Percentiles rank a stretch among this genome's conserved stretches.
These are phyloP conservation scores for Colletotrichum chlorophyti DNA, from an alignment of 2,329 filamentous ascomycete genomes.

Conservation along the genomic window DNA sequence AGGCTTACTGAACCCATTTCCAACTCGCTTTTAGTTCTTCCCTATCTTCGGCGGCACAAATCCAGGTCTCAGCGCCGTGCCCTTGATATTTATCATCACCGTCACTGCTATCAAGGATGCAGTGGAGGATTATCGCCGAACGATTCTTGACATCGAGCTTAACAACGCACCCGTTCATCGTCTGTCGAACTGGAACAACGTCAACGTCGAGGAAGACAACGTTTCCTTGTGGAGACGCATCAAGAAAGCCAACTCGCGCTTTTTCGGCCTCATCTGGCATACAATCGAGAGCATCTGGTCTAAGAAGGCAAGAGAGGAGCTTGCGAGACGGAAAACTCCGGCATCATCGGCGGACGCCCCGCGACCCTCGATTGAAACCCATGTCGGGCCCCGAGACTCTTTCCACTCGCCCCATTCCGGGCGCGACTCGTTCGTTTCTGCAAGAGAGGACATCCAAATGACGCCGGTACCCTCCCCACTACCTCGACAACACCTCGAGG, in stretches of 20 bases:
- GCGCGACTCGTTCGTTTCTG: slow-evolving; percentile 59
- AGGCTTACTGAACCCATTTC: slow-evolving; percentile 4
- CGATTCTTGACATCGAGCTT: slow-evolving; percentile 87
- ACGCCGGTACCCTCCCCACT: slow-evolving; percentile 88
- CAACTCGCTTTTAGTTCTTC: slow-evolving; percentile 72
- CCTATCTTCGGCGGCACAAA: slow-evolving; percentile 93
- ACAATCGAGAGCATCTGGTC: slow-evolving; percentile 55
- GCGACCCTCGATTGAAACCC: slow-evolving; percentile 69
- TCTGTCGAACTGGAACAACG: slow-evolving; percentile 86
- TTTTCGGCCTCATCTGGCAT: slow-evolving; percentile 61
- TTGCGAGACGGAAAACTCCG: slow-evolving; percentile 54
- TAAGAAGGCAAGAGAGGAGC: slow-evolving; percentile 56
- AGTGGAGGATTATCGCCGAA: slow-evolving; percentile 93
- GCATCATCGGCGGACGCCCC: slow-evolving; percentile 45
- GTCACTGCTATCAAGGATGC: slow-evolving; percentile 94
- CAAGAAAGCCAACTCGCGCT: slow-evolving; percentile 84
- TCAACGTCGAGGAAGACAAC: slow-evolving; percentile 88
- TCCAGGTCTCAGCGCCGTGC: slow-evolving; percentile 87
- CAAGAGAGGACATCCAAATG: slow-evolving; percentile 85
- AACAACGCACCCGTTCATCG: slow-evolving; percentile 97
- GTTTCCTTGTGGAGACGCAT: slow-evolving; percentile 84
- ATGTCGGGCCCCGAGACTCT: slow-evolving; percentile 59
- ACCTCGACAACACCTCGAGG: slow-evolving; percentile 49
- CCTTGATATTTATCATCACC: slow-evolving; percentile 88
- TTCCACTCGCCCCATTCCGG: slow-evolving; percentile 49